Conservation (phyloP, 1,284 basidiomycete species). For the Marasmius sp. region DNA sequence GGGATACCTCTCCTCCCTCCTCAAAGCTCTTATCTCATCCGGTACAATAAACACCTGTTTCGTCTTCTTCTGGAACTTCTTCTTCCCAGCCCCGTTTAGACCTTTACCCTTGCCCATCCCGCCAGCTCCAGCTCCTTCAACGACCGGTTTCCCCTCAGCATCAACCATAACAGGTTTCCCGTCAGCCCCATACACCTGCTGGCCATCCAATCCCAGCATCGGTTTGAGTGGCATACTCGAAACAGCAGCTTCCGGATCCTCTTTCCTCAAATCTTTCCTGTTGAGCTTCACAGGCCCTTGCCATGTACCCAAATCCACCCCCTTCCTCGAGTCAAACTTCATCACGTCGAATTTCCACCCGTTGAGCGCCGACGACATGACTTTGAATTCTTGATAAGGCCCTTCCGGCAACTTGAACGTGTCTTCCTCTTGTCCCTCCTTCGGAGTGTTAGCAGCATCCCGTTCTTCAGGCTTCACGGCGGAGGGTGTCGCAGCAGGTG, state of each 20-base stretch:
- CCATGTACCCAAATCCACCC: slow-evolving; percentile 67
- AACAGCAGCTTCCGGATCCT: slow-evolving; percentile 36
- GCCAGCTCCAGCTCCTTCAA: slow-evolving; percentile 29
- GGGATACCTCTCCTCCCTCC: slow-evolving; percentile 82
- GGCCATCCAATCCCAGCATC: slow-evolving; percentile 76
- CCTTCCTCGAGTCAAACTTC: slow-evolving; percentile 76
- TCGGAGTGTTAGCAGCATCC: slow-evolving; percentile 26
- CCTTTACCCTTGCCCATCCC: slow-evolving; percentile 46
- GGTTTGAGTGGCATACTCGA: slow-evolving; percentile 56
- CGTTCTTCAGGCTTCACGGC: slow-evolving; percentile 14
- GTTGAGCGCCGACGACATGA: slow-evolving; percentile 74
- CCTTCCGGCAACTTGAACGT: slow-evolving; percentile 56
- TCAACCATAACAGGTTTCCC: slow-evolving; percentile 80
- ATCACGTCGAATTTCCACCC: slow-evolving; percentile 86
- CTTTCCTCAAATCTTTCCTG: slow-evolving; percentile 72
- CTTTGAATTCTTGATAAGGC: slow-evolving; percentile 66
- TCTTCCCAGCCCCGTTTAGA: slow-evolving; percentile 47
- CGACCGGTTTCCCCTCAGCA: slow-evolving; percentile 69
- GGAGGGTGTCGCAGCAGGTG: not conserved
- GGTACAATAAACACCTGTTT: slow-evolving; percentile 77
- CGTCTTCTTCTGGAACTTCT: slow-evolving; percentile 84
- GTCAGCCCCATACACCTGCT: slow-evolving; percentile 73
- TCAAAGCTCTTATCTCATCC: slow-evolving; percentile 65
- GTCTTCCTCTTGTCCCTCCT: slow-evolving; percentile 35
- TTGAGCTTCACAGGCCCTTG: slow-evolving; percentile 77